Base-by-base conservation (phyloP, 441 rosid species). In the Corymbia citriodora region DNA sequence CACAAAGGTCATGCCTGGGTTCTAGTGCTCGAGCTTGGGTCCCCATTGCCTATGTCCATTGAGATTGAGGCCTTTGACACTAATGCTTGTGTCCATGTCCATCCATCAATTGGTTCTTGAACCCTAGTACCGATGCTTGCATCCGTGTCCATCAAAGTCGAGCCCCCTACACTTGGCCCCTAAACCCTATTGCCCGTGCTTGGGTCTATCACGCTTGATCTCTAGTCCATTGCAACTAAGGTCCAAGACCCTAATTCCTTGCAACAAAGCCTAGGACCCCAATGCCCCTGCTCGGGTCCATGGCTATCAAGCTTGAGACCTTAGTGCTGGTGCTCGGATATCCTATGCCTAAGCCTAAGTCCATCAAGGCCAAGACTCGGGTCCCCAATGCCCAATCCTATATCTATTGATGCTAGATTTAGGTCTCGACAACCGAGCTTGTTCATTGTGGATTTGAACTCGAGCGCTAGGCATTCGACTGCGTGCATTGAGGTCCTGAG, bases 401-500 rank as follows among this genome's bases (percentile, higher is more conserved):
- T 3, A 8, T 59, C 65, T 29, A 25, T 59, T 59, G n/a, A 59
- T 25, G n/a, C n/a, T 3, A 59, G 10, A 14, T 21, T 6, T 59
- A 59, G 25, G 65, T 18, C 65, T 59, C 1, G 1, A 25, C 2
- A 8, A 59, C 25, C 11, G 25, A 7, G 65, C 65, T 0, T 59
- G 14, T 59, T 59, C 18, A 59, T 17, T 0, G n/a, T 23, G 65
- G 65, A 59, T n/a, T 29, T 59, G 5, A 59, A 59, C 65, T 9
- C 0, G 1, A 9, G 21, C 14, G 5, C 10, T 25, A 14, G 65
- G 14, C 14, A 59, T 59, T 2, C 0, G 1, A 25, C n/a, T 13
- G 25, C 14, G 18, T 59, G 5, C 65, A 59, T 59, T 59, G n/a
- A 59, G 7, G 65, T 25, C n/a, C 14, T 29, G 10, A 59, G 13